phyloP scores from a whole-genome alignment of 2,329 filamentous ascomycete genomes.

The Neodidymelliopsis sp. region DNA sequence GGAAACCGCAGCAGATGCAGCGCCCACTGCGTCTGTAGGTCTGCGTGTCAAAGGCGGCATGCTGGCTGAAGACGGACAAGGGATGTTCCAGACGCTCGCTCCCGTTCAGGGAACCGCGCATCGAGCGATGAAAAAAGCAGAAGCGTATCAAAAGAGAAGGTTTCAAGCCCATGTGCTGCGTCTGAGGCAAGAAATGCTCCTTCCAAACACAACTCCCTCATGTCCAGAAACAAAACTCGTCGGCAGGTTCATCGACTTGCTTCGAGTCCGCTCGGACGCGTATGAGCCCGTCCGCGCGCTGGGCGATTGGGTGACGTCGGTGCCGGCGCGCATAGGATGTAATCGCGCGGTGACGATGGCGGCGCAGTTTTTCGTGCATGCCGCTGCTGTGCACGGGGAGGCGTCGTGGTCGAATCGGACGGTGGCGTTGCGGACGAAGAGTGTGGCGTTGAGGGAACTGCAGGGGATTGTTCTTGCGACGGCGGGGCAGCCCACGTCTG shows the following conservation, averaged over 20 bases:
- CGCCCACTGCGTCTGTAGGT: not conserved
- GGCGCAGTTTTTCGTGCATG: constrained; percentile 3
- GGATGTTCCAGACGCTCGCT: constrained; percentile 2
- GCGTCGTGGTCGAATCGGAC: not conserved
- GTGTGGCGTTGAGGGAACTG: not conserved
- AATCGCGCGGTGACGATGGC: constrained; percentile 6
- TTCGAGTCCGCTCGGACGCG: not conserved
- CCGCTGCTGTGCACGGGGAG: not conserved
- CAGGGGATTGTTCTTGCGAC: not conserved
- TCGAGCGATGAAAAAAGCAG: not conserved
- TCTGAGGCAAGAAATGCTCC: not conserved
- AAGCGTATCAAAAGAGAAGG: not conserved
- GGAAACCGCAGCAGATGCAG: too few relatives aligned
- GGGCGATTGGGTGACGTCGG: constrained; percentile 9
- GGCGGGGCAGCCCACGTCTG: not conserved
- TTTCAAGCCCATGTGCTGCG: not conserved
- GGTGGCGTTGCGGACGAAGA: not conserved
- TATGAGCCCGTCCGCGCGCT: not conserved
- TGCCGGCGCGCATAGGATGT: constrained; percentile 2
- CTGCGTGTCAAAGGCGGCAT: not conserved
- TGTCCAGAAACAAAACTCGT: not conserved
- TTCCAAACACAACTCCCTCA: not conserved
- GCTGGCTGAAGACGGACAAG: constrained; percentile 2
- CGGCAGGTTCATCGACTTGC: not conserved
- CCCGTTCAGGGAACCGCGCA: not conserved